phyloP scores from a whole-genome alignment of 2,329 filamentous ascomycete genomes.

The Cytospora schulzeri region DNA sequence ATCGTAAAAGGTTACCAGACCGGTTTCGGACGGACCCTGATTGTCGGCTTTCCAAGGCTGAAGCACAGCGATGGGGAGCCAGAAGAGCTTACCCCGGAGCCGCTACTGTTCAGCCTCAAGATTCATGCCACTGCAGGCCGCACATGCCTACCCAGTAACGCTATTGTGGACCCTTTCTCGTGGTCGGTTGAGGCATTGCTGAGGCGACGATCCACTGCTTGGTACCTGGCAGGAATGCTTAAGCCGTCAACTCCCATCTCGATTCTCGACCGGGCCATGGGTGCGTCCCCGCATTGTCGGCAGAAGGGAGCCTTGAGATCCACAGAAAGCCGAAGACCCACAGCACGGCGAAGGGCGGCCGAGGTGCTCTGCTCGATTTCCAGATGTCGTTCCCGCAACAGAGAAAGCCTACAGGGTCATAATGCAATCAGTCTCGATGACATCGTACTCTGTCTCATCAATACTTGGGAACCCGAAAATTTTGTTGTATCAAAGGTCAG shows the following conservation, averaged over 20 bases:
- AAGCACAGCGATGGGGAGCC: slow-evolving; percentile 10
- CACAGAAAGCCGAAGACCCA: slow-evolving; percentile 27
- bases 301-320: slow-evolving; percentile 9
- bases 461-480: background rate
- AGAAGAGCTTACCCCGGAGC: background rate
- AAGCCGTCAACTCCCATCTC: slow-evolving; percentile 21
- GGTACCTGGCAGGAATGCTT: slow-evolving; percentile 12
- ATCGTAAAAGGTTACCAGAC: slow-evolving; percentile 29
- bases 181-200: slow-evolving; percentile 1
- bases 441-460: background rate
- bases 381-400: slow-evolving; percentile 3
- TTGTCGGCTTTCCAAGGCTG: slow-evolving; percentile 20
- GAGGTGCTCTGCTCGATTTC: slow-evolving; percentile 12
- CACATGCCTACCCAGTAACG: background rate
- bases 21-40: slow-evolving; percentile 15
- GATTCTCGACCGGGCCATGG: slow-evolving; percentile 7
- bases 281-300: slow-evolving; percentile 23
- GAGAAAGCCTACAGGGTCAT: background rate
- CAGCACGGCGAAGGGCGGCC: slow-evolving; percentile 5
- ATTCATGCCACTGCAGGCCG: slow-evolving; percentile 11
- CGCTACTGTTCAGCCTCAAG: slow-evolving; percentile 13
- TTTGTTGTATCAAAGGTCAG: background rate
- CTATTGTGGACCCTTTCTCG: slow-evolving; percentile 1
- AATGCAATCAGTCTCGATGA: background rate
- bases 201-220: slow-evolving; percentile 10